These are phyloP conservation scores for Brassica balearica DNA, from an alignment of 441 rosid genomes.

Conservation along the genomic window DNA sequence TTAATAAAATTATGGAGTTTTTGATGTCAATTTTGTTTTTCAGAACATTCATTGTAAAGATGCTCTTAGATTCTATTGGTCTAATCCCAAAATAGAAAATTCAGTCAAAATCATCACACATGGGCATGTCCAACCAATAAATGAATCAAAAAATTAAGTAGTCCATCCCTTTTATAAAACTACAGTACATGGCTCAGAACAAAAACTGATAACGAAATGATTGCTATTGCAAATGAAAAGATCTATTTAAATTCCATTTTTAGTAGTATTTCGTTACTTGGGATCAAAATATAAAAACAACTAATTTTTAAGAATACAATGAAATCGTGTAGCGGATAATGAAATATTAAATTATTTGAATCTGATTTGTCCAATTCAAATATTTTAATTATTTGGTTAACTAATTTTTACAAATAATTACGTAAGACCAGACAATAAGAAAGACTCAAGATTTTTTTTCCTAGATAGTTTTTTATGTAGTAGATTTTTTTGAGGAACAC, in stretches of 20 bases:
- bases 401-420: neutral
- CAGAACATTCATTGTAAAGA: neutral
- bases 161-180: neutral
- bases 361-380: neutral
- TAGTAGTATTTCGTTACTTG: neutral
- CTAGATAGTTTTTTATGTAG: too few relatives aligned
- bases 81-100: constrained; percentile 26
- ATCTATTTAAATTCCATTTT: neutral
- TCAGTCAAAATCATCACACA: constrained; percentile 26
- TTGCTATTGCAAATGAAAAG: neutral
- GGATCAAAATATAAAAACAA: neutral
- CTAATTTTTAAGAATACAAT: neutral
- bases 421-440: too few relatives aligned
- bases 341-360: too few relatives aligned
- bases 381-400: neutral
- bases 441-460: too few relatives aligned
- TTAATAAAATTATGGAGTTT: neutral
- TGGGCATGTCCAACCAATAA: constrained; percentile 18
- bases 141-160: constrained; percentile 10
- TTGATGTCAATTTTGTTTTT: neutral
- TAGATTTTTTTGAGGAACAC: too few relatives aligned
- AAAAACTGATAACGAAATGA: neutral
- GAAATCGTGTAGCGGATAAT: neutral
- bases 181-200: neutral
- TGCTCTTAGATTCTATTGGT: neutral